Evolutionary conservation across 208 protist genomes (phyloP).

Genomic region (Crithidia acanthocephali): DNA sequence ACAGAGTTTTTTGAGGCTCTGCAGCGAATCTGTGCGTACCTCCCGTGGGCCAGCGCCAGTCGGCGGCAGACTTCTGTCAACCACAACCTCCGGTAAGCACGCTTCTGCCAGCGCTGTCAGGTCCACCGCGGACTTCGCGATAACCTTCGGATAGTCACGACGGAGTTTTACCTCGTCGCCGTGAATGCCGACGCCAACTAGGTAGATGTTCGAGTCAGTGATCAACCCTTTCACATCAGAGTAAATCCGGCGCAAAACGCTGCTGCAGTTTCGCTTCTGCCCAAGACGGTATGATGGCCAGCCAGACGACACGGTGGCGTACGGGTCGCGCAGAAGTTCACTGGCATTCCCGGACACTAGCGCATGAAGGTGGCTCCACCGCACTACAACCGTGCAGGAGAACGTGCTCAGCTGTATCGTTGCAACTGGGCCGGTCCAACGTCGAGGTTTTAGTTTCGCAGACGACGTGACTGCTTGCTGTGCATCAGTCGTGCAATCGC

Average conservation of each 20-base stretch:
- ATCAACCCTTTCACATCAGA: constrained; percentile 35
- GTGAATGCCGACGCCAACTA: constrained; percentile 58
- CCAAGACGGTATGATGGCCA: constrained; percentile 45
- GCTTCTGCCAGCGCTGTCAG: constrained; percentile 41
- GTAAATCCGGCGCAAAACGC: constrained; percentile 28
- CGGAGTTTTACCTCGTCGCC: constrained; percentile 62
- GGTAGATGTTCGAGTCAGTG: constrained; percentile 28
- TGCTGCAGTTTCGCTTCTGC: constrained; percentile 21
- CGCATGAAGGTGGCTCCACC: constrained; percentile 41
- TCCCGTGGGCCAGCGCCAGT: neutral
- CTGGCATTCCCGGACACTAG: constrained; percentile 24
- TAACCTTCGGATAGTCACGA: constrained; percentile 42
- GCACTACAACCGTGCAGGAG: constrained; percentile 50
- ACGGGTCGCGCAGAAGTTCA: constrained; percentile 26
- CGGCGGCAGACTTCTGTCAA: neutral
- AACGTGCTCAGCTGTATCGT: constrained; percentile 62
- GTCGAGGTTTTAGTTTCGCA: constrained; percentile 6
- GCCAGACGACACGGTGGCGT: constrained; percentile 21
- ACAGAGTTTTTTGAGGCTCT: constrained; percentile 55
- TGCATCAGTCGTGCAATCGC: neutral
- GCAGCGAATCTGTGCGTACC: constrained; percentile 23
- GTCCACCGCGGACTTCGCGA: constrained; percentile 42
- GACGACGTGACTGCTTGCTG: neutral
- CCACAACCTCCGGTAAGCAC: constrained; percentile 24
- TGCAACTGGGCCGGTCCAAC: constrained; percentile 39